A percentile compares a stretch with the other conserved stretches of the same genome.
Evolutionary conservation across 768 basidiomycete genomes (phyloP).

Genomic region (Clitopilus hobsonii): DNA sequence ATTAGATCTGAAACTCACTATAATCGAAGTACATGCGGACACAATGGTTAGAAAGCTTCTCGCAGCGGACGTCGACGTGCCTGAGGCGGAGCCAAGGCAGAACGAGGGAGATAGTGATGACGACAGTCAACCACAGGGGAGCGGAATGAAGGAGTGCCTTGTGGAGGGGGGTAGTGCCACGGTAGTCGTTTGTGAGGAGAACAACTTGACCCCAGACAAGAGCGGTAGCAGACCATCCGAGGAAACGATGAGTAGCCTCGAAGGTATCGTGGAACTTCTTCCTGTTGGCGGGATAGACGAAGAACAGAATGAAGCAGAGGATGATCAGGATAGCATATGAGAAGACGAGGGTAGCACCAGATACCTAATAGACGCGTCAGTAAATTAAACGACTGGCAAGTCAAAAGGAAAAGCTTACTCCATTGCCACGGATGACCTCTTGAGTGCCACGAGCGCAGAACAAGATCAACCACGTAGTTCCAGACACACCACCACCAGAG

Average conservation of each 20-base stretch:
- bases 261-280: slow-evolving; percentile 35
- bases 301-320: slow-evolving; percentile 30
- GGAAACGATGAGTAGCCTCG: slow-evolving; percentile 39
- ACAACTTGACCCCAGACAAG: slow-evolving; percentile 41
- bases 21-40: slow-evolving; percentile 59
- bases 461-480: slow-evolving; percentile 46
- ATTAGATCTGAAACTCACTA: slow-evolving; percentile 27
- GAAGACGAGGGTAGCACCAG: slow-evolving; percentile 8
- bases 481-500: slow-evolving; percentile 53
- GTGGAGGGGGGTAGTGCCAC: slow-evolving; percentile 30
- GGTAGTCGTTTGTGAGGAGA: slow-evolving; percentile 51
- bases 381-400: not conserved
- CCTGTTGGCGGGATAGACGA: slow-evolving; percentile 35
- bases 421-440: slow-evolving; percentile 33
- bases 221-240: slow-evolving; percentile 37
- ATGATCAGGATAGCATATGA: slow-evolving; percentile 11
- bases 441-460: slow-evolving; percentile 49
- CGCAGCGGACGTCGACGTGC: slow-evolving; percentile 48
- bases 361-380: slow-evolving; percentile 1
- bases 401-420: slow-evolving; percentile 19
- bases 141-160: slow-evolving; percentile 37
- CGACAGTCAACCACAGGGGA: slow-evolving; percentile 54
- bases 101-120: slow-evolving; percentile 42
- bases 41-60: slow-evolving; percentile 51
- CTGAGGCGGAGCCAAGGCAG: slow-evolving; percentile 58